Evolutionary conservation across 139 green algal genomes (phyloP), one percentile per base, ranked within the genome.

Genomic region (Tetraselmis chui): DNA sequence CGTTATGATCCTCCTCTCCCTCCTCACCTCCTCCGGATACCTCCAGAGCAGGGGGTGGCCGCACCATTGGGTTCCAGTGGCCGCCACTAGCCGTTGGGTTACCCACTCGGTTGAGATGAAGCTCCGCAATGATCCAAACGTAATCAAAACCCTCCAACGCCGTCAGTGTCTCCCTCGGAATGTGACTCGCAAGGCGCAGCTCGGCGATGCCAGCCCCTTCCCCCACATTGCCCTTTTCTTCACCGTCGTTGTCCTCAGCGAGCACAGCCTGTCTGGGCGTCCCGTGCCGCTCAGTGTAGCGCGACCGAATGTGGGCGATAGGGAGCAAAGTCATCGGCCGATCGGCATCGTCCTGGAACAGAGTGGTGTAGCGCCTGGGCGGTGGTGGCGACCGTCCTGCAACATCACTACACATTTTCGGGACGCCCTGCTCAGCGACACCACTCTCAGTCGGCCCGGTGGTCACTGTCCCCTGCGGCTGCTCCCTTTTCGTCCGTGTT

Each of bases 281-380:
- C 11, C 76, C 76, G 29, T 79, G 29, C 76, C 76, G 29, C 76
- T 79, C 76, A 18, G 76, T 79, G 76, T 79, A 79, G 76, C 76
- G 29, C 29, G 76, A 79, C 11, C 76, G 76, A 18, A 79, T 79
- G 29, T 79, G 29, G 11, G 11, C 76, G 18, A 79, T 79, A 22
- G 76, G 29, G 5, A 5, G 76, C 29, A 79, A n/a, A 5, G 76
- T 18, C 45, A 67, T 18, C 11, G 11, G 5, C 45, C 18, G 11
- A 5, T 67, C 45, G 11, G 45, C 45, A 18, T 67, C 45, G 18
- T 67, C 45, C 11, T 18, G 45, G 45, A 67, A 67, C 11, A 67
- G 45, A 18, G 45, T 18, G 45, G 45, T 67, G 45, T 67, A 67
- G 45, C 18, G 11, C 11, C 45, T 5, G 5, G 45, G 11, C 45